These are phyloP conservation scores for Lupinus albus DNA, from an alignment of 306 rosid species.

Conservation along the genomic window DNA sequence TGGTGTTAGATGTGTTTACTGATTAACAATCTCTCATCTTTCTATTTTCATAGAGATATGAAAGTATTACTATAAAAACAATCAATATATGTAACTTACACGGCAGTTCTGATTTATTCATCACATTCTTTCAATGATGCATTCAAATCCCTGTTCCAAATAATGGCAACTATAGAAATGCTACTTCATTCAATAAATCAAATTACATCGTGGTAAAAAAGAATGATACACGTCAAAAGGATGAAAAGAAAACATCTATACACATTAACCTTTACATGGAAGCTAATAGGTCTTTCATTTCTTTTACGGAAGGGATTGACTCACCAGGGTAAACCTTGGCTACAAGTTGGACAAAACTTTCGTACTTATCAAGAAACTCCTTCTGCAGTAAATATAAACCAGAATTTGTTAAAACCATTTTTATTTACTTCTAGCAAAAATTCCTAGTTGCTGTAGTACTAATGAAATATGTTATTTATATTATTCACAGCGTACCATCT, in stretches of 20 bases:
- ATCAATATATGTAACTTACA: slow-evolving; percentile 7
- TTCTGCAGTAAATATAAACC: slow-evolving; percentile 59
- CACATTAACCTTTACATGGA: slow-evolving; percentile 55
- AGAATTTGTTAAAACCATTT: slow-evolving; percentile 27
- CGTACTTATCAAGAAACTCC: slow-evolving; percentile 90
- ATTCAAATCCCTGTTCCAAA: slow-evolving; percentile 21
- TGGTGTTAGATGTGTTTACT: too few relatives aligned
- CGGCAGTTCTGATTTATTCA: background rate
- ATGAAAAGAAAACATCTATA: background rate
- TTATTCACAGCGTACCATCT: background rate
- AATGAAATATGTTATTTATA: background rate
- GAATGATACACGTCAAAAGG: slow-evolving; percentile 24
- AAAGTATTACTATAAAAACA: background rate
- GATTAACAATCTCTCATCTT: too few relatives aligned
- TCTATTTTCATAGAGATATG: background rate
- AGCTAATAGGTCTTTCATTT: slow-evolving; percentile 73
- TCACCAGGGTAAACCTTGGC: slow-evolving; percentile 85
- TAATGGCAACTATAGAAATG: slow-evolving; percentile 12
- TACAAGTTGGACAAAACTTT: slow-evolving; percentile 78
- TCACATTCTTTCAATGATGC: slow-evolving; percentile 16
- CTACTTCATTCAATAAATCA: slow-evolving; percentile 30
- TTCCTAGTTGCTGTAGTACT: background rate
- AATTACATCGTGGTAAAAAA: slow-evolving; percentile 30
- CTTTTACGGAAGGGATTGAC: slow-evolving; percentile 57
- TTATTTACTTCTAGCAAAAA: background rate